Evolutionary conservation across 441 rosid species (phyloP), one percentile per base, ranked within the genome.

Genomic region (Erysimum pusillum): DNA sequence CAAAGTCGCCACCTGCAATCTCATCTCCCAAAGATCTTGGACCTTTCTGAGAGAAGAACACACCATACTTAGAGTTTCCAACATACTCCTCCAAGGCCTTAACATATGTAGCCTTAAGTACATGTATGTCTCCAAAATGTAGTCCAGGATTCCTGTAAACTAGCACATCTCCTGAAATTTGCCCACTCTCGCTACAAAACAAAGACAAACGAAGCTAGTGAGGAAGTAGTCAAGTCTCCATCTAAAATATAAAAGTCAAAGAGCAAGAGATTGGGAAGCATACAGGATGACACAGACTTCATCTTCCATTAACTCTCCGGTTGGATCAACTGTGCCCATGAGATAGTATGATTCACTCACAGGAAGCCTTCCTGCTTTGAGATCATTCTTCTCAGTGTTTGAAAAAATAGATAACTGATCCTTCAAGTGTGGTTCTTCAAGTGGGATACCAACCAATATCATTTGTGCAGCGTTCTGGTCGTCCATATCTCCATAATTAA

Each of bases 291-390:
- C 79, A 78, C 96, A 81, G 67, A 95, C 96, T 92, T 95, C 92
- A 81, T 85, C 81, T 25, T 75, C 70, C 82, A 83, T 75, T 8
- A 95, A 76, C 70, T 52, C 38, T 64, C 88, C 87, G 1, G 94
- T 87, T 56, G 99, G 99, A 81, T 92, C 94, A 14, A 78, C 85
- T 4, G 93, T 92, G 39, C 99, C 99, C 97, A 95, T 90, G 12
- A 95, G 76, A 83, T 95, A 88, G 76, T 84, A 90, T 20, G 91
- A 88, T 38, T 91, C 96, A 2, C 80, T 7, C 7, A 89, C 58
- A 7, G 85, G 94, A 62, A 95, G 84, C 70, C 41, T 90, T 63
- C 92, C 99, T 41, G 35, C 85, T 69, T 36, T 79, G 9, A 95
- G 91, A 67, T 58, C 65, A 38, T 80, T 89, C 69, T 75, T 90